Evolutionary conservation across 106 monocot genomes (phyloP), one percentile per base, ranked within the genome.

Genomic region (Allium cepa): DNA sequence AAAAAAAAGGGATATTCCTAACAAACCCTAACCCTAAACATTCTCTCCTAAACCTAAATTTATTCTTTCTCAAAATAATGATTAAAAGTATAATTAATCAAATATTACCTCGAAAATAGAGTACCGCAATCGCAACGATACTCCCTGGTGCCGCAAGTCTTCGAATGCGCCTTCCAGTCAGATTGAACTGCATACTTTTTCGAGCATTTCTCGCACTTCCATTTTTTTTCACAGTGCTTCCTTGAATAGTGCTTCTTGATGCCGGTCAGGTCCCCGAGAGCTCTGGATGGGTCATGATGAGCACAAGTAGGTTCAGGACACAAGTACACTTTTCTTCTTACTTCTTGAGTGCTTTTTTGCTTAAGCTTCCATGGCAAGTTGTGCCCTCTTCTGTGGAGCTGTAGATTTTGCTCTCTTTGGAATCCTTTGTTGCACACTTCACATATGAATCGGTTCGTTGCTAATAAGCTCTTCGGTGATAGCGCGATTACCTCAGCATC

Each of bases 181-280:
- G 88, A 88, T 72, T 93, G 93, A 18, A 93, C 93, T 9, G 93
- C 93, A 71, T 93, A 93, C 15, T 83, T 75, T 75, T 93, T 93
- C 16, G 88, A 85, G 76, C 93, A 93, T 80, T 88, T 93, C 56
- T 93, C 93, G 70, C 93, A 93, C 71, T 88, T 88, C 93, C 93
- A 93, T 75, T 93, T 93, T 85, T 93, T 93, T 83, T 93, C 93
- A 10, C 93, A 88, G 85, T 93, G 93, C 78, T 93, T 93, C 9
- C 93, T 78, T 76, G 83, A 86, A 75, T 66, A 93, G 85, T 93
- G 93, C 79, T 93, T 93, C 83, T 93, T 93, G 78, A 93, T 93
- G 6, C 93, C 93, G 71, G 93, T 93, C 75, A 93, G 84, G 75
- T 93, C 93, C 7, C 93, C 93, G 58, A 93, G 88, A 12, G 93